Base-by-base conservation (phyloP, 495 filamentous ascomycete species). In the Aspergillus haitiensis region DNA sequence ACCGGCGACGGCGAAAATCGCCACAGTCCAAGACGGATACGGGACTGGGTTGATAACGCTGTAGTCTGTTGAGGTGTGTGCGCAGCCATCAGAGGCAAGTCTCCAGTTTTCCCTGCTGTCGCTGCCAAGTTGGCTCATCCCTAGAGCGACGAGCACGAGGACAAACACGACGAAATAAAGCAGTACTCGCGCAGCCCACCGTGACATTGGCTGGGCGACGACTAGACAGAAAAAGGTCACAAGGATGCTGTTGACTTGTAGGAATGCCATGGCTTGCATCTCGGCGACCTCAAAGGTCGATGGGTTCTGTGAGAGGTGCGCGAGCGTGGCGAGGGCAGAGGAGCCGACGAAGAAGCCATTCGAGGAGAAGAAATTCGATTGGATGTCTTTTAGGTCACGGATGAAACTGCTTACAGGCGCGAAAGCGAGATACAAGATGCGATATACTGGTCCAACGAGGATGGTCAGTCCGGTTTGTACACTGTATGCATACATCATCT, bases 401-500 rank as follows among this genome's bases (percentile, higher is more conserved):
- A 58, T n/a, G 34, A 58, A 44, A 33, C 1, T 32, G 12, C 16
- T 42, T 2, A 39, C 35, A 7, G 18, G 55, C 8, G 46, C 55
- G 7, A 58, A 18, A 35, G 55, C 21, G 18, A 58, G 46, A 37
- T 58, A 42, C 34, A 58, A 34, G 0, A 58, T n/a, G 10, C 46
- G 55, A n/a, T 58, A 58, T 3, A 58, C 35, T 7, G 55, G 55
- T 21, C 55, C 55, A 3, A 42, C 33, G 11, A 58, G 55, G 46
- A 58, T 58, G 16, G 55, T 58, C 7, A 58, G 15, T 1, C 13
- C 46, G 34, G 55, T 58, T 33, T 58, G 55, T n/a, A 58, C 18
- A 31, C 34, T 58, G 27, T 58, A 58, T 40, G 55, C 55, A 13
- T 40, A 58, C 55, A 58, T 58, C 55, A 58, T 58, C 55, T 58